Percentiles rank a stretch among this genome's conserved stretches.
Evolutionary conservation across 306 rosid species (phyloP).

Genomic region (Bauhinia variegata): DNA sequence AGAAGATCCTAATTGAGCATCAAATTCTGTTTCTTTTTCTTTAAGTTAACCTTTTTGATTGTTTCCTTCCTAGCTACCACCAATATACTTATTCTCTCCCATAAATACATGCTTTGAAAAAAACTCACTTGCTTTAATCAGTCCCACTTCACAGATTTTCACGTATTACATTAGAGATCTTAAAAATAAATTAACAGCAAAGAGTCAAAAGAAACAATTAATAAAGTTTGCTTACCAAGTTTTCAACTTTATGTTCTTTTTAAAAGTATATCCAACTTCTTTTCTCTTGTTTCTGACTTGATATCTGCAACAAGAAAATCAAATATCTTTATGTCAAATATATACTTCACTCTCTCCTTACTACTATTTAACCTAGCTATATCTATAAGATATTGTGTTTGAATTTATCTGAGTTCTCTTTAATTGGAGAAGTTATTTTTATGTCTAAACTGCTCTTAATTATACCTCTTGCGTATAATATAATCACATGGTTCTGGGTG

Average conservation of each 20-base stretch:
- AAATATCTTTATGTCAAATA: not conserved
- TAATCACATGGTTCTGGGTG: too few relatives aligned
- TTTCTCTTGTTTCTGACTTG: not conserved
- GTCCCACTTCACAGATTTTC: slow-evolving; percentile 15
- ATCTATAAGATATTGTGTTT: too few relatives aligned
- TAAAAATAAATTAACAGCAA: not conserved
- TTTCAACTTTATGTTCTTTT: not conserved
- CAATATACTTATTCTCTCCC: not conserved
- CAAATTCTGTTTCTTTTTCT: slow-evolving; percentile 24
- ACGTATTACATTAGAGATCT: not conserved
- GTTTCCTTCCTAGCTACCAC: too few relatives aligned
- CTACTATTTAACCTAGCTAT: too few relatives aligned
- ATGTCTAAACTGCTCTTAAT: too few relatives aligned
- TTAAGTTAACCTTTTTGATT: not conserved
- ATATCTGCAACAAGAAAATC: too few relatives aligned
- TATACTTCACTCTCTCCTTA: not conserved
- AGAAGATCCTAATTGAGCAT: slow-evolving; percentile 17
- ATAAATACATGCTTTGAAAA: slow-evolving; percentile 1
- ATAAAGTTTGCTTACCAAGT: not conserved
- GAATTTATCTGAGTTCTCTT: too few relatives aligned
- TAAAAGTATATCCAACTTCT: not conserved
- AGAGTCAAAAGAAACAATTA: slow-evolving; percentile 4
- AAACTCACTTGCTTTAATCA: slow-evolving; percentile 6
- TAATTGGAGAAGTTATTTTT: too few relatives aligned
- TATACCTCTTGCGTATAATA: too few relatives aligned